Conservation (phyloP, 176 grass and related monocot genomes). For the Saccharum officinarum region DNA sequence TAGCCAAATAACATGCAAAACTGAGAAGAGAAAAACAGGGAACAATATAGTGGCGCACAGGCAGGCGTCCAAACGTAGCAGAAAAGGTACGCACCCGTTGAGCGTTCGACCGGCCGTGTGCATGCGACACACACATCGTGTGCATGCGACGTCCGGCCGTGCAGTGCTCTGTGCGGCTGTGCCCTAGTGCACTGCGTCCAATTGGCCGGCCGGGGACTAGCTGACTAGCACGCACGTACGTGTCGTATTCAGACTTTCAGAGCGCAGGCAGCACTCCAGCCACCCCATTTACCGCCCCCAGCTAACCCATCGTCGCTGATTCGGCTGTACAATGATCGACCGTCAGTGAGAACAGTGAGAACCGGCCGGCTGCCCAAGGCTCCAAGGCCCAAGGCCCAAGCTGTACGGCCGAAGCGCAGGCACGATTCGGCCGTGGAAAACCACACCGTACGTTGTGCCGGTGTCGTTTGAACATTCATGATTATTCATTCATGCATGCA, state of each 20-base stretch:
- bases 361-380: too few species aligned
- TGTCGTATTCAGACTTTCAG: background rate
- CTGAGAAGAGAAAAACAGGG: background rate
- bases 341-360: too few species aligned
- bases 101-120: too few species aligned
- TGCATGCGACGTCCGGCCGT: background rate
- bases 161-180: background rate
- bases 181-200: background rate
- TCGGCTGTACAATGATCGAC: background rate
- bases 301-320: background rate
- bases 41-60: background rate
- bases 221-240: background rate
- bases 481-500: too few species aligned
- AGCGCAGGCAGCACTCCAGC: background rate
- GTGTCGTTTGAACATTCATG: too few species aligned
- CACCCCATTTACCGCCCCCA: background rate
- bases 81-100: background rate
- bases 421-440: too few species aligned
- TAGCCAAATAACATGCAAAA: background rate
- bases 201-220: background rate
- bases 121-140: background rate
- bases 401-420: too few species aligned
- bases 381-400: too few species aligned
- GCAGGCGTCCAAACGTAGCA: background rate
- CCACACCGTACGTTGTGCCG: too few species aligned